Conservation (phyloP, 805 yeast genomes). For the Metschnikowia koreensis region DNA sequence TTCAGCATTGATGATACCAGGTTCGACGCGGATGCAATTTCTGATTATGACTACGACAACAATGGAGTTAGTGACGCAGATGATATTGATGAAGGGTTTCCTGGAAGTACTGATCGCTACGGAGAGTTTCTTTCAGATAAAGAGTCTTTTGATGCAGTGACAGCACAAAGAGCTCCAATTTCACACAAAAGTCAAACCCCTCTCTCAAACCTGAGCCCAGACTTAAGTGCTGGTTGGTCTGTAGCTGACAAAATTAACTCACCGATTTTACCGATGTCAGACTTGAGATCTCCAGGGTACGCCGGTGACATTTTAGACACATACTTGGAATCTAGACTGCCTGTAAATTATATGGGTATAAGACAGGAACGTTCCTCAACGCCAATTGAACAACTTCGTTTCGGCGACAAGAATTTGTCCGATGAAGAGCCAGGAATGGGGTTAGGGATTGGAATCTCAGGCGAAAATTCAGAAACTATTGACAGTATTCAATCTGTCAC, state of each 20-base stretch:
- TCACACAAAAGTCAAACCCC: not conserved
- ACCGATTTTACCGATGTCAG: not conserved
- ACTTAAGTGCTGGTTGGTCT: constrained; percentile 1
- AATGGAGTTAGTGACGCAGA: constrained; percentile 36
- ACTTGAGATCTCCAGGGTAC: constrained; percentile 14
- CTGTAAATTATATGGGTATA: not conserved
- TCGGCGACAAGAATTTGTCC: not conserved
- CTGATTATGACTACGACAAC: constrained; percentile 44
- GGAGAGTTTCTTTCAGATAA: constrained; percentile 23
- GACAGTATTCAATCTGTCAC: not conserved
- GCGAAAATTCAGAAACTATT: not conserved
- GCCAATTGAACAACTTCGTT: not conserved
- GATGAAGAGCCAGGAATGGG: not conserved
- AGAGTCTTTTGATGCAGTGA: constrained; percentile 17
- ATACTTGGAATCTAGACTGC: constrained; percentile 14
- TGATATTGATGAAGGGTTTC: constrained; percentile 19
- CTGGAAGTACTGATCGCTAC: constrained; percentile 12
- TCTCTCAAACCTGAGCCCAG: not conserved
- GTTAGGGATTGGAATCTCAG: constrained; percentile 2
- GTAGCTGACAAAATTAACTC: not conserved
- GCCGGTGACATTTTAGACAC: constrained; percentile 19
- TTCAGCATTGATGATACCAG: constrained; percentile 31
- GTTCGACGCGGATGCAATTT: constrained; percentile 29
- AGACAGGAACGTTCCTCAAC: not conserved
- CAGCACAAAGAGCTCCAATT: not conserved